Conservation (phyloP, 345 rosid genomes). For the Brassica incana region DNA sequence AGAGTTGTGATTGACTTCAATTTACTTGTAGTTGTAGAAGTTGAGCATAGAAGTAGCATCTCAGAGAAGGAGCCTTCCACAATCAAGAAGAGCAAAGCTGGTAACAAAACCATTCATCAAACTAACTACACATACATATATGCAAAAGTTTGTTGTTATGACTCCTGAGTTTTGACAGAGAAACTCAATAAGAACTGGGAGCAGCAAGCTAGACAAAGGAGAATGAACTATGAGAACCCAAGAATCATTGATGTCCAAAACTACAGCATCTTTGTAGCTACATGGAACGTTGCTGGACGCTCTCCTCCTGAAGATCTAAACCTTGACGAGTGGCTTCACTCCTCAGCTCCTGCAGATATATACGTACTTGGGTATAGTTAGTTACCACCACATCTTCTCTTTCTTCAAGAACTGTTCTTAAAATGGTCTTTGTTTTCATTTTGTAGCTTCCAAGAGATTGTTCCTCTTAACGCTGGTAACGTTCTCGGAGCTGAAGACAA, state of each 20-base stretch:
- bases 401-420: slow-evolving; percentile 14
- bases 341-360: slow-evolving; percentile 96
- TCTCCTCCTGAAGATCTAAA: slow-evolving; percentile 82
- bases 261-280: slow-evolving; percentile 81
- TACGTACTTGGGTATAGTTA: slow-evolving; percentile 84
- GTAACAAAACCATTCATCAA: slow-evolving; percentile 37
- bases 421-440: neutral
- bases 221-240: slow-evolving; percentile 92
- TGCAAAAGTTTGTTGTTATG: neutral
- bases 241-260: slow-evolving; percentile 94
- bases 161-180: slow-evolving; percentile 52
- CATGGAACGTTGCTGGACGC: slow-evolving; percentile 99
- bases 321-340: slow-evolving; percentile 93
- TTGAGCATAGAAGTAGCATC: slow-evolving; percentile 69
- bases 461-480: slow-evolving; percentile 96
- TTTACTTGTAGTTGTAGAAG: slow-evolving; percentile 58
- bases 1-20: neutral
- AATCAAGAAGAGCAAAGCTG: slow-evolving; percentile 86
- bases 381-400: neutral
- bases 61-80: slow-evolving; percentile 78
- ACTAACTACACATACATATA: neutral
- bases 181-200: slow-evolving; percentile 69
- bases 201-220: slow-evolving; percentile 62
- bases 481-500: slow-evolving; percentile 97
- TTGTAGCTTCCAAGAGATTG: slow-evolving; percentile 94